A percentile compares a stretch with the other conserved stretches of the same genome.
Evolutionary conservation across 2,329 filamentous ascomycete species (phyloP).

Genomic region (Fusarium sarcochroum): DNA sequence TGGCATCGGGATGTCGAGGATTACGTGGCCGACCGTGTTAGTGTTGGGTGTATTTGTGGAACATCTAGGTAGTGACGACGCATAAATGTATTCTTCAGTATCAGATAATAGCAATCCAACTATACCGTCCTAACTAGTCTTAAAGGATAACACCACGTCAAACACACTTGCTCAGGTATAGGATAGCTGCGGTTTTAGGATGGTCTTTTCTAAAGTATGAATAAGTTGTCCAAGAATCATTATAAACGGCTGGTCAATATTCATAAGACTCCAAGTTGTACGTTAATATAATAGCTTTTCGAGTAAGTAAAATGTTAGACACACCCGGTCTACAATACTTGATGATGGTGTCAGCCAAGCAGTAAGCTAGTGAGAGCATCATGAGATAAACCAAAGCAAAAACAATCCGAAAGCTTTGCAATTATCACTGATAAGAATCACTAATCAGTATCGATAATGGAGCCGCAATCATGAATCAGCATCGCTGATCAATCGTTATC

Average conservation of each 20-base stretch:
- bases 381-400: background rate
- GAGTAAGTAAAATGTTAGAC: no score
- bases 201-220: no score
- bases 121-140: no score
- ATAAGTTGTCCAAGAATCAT: no score
- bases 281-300: no score
- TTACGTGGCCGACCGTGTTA: background rate
- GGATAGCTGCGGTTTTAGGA: background rate
- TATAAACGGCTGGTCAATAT: no score
- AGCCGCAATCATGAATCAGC: conserved; percentile 32
- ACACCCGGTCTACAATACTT: no score
- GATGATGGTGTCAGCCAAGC: background rate
- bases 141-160: background rate
- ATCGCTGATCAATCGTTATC: conserved; percentile 25
- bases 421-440: conserved; percentile 11
- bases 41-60: background rate
- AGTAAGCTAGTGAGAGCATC: conserved; percentile 4
- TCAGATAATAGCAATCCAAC: no score
- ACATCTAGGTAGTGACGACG: background rate
- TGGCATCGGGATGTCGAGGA: background rate
- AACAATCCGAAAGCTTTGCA: background rate
- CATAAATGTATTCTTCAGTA: background rate
- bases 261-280: no score
- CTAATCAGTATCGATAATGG: conserved; percentile 11
- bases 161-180: background rate